These are phyloP conservation scores for Scortechinia acanthostroma DNA, from an alignment of 2,329 filamentous ascomycete species.

Conservation along the genomic window DNA sequence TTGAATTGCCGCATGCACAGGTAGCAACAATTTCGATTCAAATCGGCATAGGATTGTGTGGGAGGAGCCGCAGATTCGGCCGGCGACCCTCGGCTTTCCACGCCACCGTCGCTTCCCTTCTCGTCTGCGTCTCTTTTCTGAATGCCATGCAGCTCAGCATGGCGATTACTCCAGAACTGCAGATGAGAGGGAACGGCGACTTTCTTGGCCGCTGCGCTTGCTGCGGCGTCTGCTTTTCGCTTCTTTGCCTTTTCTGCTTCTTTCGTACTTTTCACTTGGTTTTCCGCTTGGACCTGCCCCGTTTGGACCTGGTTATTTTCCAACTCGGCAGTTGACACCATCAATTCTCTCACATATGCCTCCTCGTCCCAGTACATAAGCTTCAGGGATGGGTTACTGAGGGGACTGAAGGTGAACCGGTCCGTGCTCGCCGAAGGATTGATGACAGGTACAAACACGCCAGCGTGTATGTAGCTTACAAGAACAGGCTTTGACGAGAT, in stretches of 20 bases:
- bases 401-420: constrained; percentile 34
- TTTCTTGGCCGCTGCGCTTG: constrained; percentile 21
- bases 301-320: constrained; percentile 8
- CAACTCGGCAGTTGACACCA: constrained; percentile 22
- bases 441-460: constrained; percentile 41
- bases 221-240: constrained; percentile 28
- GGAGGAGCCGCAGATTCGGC: constrained; percentile 17
- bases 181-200: constrained; percentile 33
- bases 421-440: constrained; percentile 26
- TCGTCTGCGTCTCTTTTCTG: constrained; percentile 6
- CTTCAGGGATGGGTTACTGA: constrained; percentile 31
- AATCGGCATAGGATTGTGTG: constrained; percentile 32
- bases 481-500: constrained; percentile 41
- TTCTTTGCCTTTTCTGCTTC: constrained; percentile 33
- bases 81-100: constrained; percentile 8
- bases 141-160: constrained; percentile 38
- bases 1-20: constrained; percentile 35
- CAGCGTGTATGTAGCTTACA: constrained; percentile 40
- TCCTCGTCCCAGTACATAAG: constrained; percentile 42
- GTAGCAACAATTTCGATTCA: constrained; percentile 34
- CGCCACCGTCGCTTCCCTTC: constrained; percentile 5
- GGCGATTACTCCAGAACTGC: constrained; percentile 40
- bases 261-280: constrained; percentile 18
- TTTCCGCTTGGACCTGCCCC: neutral
- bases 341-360: constrained; percentile 34